These are phyloP conservation scores for Pyricularia pennisetigena DNA, from an alignment of 2,329 filamentous ascomycete species.

Conservation along the genomic window DNA sequence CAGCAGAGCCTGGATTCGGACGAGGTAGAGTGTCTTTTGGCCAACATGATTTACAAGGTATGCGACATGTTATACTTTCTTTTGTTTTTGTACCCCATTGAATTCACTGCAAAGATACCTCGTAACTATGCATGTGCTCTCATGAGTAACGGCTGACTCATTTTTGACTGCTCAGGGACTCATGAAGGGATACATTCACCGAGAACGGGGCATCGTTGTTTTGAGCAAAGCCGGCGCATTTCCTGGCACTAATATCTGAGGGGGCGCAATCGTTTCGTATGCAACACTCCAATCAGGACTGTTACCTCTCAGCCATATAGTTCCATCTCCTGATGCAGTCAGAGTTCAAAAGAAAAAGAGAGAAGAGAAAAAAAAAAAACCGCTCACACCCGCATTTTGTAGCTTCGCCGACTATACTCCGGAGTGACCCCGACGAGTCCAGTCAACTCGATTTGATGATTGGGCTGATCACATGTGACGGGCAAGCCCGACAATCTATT, in stretches of 20 bases:
- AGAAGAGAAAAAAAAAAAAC: background rate
- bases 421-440: background rate
- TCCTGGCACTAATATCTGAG: constrained; percentile 68
- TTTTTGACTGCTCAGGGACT: constrained; percentile 48
- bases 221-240: constrained; percentile 90
- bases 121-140: background rate
- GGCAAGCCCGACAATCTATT: background rate
- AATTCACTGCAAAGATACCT: background rate
- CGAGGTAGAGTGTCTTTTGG: constrained; percentile 89
- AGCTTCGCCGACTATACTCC: background rate
- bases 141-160: background rate
- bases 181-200: constrained; percentile 97
- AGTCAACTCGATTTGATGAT: background rate
- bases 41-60: constrained; percentile 98
- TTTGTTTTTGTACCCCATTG: background rate
- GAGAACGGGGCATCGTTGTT: constrained; percentile 82
- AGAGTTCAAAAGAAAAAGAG: background rate
- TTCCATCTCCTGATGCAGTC: background rate
- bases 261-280: background rate
- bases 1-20: constrained; percentile 66
- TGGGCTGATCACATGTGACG: background rate
- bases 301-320: background rate
- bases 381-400: background rate
- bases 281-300: background rate
- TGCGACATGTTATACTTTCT: background rate